phyloP scores from a whole-genome alignment of 2,329 filamentous ascomycete species.

The Fusarium sp. region DNA sequence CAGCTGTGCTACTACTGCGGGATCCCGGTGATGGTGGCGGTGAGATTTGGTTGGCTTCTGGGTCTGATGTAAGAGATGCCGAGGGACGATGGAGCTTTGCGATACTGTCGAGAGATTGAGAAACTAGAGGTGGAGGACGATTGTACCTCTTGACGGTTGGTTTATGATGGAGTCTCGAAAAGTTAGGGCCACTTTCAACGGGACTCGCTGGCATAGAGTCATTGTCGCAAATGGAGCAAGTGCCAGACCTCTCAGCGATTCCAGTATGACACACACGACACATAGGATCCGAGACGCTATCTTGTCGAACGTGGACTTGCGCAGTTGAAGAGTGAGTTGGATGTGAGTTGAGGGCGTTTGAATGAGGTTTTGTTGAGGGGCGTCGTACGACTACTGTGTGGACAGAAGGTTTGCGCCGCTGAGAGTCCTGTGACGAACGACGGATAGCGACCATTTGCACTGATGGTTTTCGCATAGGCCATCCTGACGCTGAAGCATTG shows the following conservation, averaged over 20 bases:
- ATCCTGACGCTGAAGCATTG: conserved; percentile 4
- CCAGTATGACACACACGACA: conserved; percentile 40
- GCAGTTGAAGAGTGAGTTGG: conserved; percentile 17
- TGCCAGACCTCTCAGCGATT: conserved; percentile 38
- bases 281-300: conserved; percentile 37
- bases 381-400: conserved; percentile 26
- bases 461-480: conserved; percentile 27
- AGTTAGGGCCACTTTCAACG: conserved; percentile 9
- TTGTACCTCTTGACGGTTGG: conserved; percentile 26
- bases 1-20: conserved; percentile 8
- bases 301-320: conserved; percentile 39
- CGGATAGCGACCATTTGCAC: conserved; percentile 29
- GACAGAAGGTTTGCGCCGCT: conserved; percentile 22
- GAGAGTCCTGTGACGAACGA: conserved; percentile 24
- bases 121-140: conserved; percentile 34
- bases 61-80: conserved; percentile 27
- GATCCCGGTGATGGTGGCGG: conserved; percentile 24
- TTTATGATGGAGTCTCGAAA: conserved; percentile 14
- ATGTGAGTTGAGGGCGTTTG: conserved; percentile 39
- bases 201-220: conserved; percentile 25
- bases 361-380: conserved; percentile 27
- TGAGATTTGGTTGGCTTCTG: conserved; percentile 31
- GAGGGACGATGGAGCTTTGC: conserved; percentile 30
- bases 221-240: conserved; percentile 42
- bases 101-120: conserved; percentile 26